These are phyloP conservation scores for Rehmannia glutinosa DNA, from an alignment of 257 asterid species.

Conservation along the genomic window DNA sequence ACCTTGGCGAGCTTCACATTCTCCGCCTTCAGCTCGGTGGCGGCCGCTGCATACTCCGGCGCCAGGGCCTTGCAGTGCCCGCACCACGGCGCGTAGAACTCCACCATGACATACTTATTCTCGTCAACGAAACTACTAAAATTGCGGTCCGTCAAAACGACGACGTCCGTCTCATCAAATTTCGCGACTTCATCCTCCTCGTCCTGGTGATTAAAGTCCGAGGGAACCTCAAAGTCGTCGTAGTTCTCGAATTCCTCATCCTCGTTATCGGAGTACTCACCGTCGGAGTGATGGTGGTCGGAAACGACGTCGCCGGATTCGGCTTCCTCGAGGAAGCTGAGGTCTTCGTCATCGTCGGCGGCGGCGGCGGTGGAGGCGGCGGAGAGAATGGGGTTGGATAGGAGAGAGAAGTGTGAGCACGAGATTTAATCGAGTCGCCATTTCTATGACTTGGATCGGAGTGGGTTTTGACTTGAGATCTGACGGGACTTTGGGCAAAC, in stretches of 20 bases:
- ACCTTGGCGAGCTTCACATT: conserved; percentile 82
- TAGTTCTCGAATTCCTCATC: conserved; percentile 43
- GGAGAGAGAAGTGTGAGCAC: conserved; percentile 21
- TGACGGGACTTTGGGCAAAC: neutral
- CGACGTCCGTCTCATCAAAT: conserved; percentile 78
- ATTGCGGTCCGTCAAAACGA: conserved; percentile 67
- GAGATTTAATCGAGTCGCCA: conserved; percentile 35
- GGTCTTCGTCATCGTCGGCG: conserved; percentile 51
- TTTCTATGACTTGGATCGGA: conserved; percentile 15
- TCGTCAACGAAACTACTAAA: conserved; percentile 59
- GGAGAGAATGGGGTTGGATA: conserved; percentile 23
- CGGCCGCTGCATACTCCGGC: conserved; percentile 98
- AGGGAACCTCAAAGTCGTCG: conserved; percentile 47
- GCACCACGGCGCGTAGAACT: conserved; percentile 98
- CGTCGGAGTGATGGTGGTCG: conserved; percentile 35
- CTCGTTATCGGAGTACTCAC: conserved; percentile 33
- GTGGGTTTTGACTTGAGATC: conserved; percentile 30
- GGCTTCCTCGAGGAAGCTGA: conserved; percentile 47
- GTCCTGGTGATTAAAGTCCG: conserved; percentile 27
- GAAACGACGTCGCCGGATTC: conserved; percentile 23
- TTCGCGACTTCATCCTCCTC: conserved; percentile 29
- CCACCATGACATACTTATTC: conserved; percentile 87
- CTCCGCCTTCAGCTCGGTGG: conserved; percentile 65
- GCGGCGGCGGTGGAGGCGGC: conserved; percentile 8
- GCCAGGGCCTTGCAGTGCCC: conserved; percentile 85